Base-by-base conservation (phyloP, 2,329 filamentous ascomycete species). In the Myriangium duriaei region DNA sequence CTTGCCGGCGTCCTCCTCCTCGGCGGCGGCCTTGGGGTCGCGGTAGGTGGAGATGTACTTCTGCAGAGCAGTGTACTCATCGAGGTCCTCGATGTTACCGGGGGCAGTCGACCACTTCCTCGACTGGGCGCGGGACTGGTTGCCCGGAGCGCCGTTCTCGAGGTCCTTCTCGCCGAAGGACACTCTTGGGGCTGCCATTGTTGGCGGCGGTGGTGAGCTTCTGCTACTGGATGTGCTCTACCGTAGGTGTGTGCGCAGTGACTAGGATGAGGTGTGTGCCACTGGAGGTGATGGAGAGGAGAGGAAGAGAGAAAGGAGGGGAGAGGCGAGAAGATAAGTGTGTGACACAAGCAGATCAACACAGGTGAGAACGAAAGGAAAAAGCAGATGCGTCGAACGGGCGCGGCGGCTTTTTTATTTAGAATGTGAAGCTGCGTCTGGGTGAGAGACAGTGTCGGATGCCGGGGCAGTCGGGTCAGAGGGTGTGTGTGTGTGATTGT, bases 11-110 rank as follows among this genome's bases (percentile, higher is more conserved):
- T 56, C 58, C 42, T 61, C 63, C 26, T 59, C 65, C 32, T 54
- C 57, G 11, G 63, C 64, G 30, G 60, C 60, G 37, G 65, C 63
- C 53, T 72, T 71, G 42, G 71, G 67, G 59, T 76, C 73, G 50
- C 69, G 69, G 60, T 78, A 78, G 53, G 71, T 74, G 47, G 73
- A 75, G 57, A 79, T 79, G 63, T 76, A 79, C 52, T 74, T 71
- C 55, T 78, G 74, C 38, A 79, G 64, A 37, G 74, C 72, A 48
- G 70, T 68, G 60, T 79, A 79, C 58, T 79, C 75, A 56, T 77
- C 74, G 60, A 62, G 55, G 48, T 64, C 63, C 49, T 67, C 62
- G 43, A 58, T 56, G 51, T 57, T 54, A 49, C 55, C 55, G 34
- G 56, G 55, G 19, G 56, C 56, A 41, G 56, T 54, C 15, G 56